Evolutionary conservation across 1,284 basidiomycete species (phyloP).

Genomic region (Heterobasidion parviporum): DNA sequence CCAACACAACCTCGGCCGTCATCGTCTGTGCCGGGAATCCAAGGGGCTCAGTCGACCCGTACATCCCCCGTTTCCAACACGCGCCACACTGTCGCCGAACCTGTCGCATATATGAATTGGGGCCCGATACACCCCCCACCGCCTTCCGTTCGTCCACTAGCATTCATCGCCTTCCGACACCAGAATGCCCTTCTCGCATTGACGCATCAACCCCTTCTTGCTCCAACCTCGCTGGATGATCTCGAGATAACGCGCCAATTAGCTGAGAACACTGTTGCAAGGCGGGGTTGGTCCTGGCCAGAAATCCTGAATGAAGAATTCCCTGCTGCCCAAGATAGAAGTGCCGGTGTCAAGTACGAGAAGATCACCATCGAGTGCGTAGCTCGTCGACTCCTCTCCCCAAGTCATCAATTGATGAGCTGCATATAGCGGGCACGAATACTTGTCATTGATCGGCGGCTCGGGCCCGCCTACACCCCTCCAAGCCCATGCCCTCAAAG

Average conservation of each 20-base stretch:
- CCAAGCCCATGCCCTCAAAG: constrained; percentile 60
- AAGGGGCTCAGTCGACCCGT: neutral
- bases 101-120: neutral
- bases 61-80: neutral
- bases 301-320: constrained; percentile 50
- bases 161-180: constrained; percentile 22
- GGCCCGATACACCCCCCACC: neutral
- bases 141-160: constrained; percentile 8
- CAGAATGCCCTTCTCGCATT: constrained; percentile 22
- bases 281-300: constrained; percentile 56
- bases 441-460: constrained; percentile 44
- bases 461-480: constrained; percentile 44
- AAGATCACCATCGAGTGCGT: constrained; percentile 50
- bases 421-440: constrained; percentile 44
- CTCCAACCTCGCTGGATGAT: constrained; percentile 11
- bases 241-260: constrained; percentile 15
- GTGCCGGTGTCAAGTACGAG: constrained; percentile 54
- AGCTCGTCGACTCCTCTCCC: neutral
- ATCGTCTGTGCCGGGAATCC: neutral
- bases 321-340: constrained; percentile 23
- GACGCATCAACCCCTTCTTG: constrained; percentile 13
- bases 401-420: constrained; percentile 6
- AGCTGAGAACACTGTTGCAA: constrained; percentile 22
- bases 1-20: neutral
- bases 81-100: neutral